Conservation (phyloP, 352 stramenopile species). For the Phytopythium litorale region DNA sequence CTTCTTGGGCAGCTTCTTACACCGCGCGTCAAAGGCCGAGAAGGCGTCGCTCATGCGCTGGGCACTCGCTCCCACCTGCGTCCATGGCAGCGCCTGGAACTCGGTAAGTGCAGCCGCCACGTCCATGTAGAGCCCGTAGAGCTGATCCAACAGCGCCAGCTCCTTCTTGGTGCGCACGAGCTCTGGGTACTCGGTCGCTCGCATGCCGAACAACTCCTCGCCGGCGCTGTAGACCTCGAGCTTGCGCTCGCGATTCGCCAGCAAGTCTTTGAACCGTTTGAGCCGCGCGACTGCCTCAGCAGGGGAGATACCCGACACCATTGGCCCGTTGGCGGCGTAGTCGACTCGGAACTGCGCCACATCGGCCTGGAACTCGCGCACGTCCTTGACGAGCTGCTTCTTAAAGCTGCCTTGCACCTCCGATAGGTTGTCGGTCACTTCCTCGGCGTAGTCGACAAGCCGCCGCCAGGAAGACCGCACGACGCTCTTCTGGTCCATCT, state of each 20-base stretch:
- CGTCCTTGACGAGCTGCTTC: conserved; percentile 87
- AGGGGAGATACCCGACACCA: conserved; percentile 74
- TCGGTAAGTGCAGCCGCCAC: conserved; percentile 73
- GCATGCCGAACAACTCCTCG: conserved; percentile 89
- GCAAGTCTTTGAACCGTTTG: conserved; percentile 82
- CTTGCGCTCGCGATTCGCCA: conserved; percentile 73
- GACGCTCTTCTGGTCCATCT: conserved; percentile 91
- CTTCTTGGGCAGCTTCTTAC: conserved; percentile 82
- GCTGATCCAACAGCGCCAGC: conserved; percentile 76
- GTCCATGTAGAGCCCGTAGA: conserved; percentile 90
- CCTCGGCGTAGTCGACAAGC: conserved; percentile 86
- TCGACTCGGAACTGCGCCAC: conserved; percentile 59
- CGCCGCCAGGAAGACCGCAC: conserved; percentile 82
- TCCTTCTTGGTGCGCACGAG: conserved; percentile 88
- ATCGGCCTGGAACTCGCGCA: conserved; percentile 82
- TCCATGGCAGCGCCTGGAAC: conserved; percentile 61
- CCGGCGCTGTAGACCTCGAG: conserved; percentile 84
- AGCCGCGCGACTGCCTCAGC: conserved; percentile 81
- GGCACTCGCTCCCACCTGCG: conserved; percentile 43
- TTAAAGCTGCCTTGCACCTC: conserved; percentile 88
- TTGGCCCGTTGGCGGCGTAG: conserved; percentile 61
- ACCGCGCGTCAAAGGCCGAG: conserved; percentile 54
- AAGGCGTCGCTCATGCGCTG: conserved; percentile 69
- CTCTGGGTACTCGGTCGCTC: conserved; percentile 69
- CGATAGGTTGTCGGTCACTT: conserved; percentile 82